Base-by-base conservation (phyloP, 345 rosid genomes). In the Rhodamnia rubescens region DNA sequence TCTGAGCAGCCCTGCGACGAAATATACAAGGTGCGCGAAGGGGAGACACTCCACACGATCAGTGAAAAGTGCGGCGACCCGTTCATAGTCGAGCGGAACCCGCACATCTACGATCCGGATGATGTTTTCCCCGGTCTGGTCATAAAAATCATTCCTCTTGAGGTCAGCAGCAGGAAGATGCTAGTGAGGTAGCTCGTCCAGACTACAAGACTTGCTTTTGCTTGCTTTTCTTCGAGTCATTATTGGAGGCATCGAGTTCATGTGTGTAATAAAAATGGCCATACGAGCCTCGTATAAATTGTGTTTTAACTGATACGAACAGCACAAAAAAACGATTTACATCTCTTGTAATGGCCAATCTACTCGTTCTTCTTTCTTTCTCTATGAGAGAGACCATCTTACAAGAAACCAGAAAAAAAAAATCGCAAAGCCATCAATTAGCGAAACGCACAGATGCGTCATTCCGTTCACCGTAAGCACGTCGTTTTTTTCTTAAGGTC, bases 121-220 rank as follows among this genome's bases (percentile, higher is more conserved):
- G 98, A 95, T 85, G 96, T 95, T 56, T 95, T 89, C 78, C 98
- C 98, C 3, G 98, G 98, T 36, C 95, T 92, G 74, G 95, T 97
- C 88, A 94, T 97, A 92, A 93, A 85, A 88, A 93, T 95, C 86
- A 89, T 89, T 26, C 92, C 98, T 83, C 89, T 89, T 36, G 82
- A 83, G 12, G 82, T 85, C 36, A 83, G 86, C 58, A 87, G 26
- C 58, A 82, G 84, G 84, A 82, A 82, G 84, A 52, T 82, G 58
- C 44, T 82, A 24, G 27, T 32, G 84, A 82, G 59, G 84, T 82
- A 82, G 84, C 29, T 69, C 47, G 20, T 32, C 78, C 47, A 69
- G 78, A 69, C 32, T 69, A 69, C 78, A 69, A 69, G 78, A 36
- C 47, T 69, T 32, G 47, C 78, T 4, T 69, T 20, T 11, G 78